These are phyloP conservation scores for Xerocomellus dryophilus DNA, from an alignment of 768 basidiomycete species.

Conservation along the genomic window DNA sequence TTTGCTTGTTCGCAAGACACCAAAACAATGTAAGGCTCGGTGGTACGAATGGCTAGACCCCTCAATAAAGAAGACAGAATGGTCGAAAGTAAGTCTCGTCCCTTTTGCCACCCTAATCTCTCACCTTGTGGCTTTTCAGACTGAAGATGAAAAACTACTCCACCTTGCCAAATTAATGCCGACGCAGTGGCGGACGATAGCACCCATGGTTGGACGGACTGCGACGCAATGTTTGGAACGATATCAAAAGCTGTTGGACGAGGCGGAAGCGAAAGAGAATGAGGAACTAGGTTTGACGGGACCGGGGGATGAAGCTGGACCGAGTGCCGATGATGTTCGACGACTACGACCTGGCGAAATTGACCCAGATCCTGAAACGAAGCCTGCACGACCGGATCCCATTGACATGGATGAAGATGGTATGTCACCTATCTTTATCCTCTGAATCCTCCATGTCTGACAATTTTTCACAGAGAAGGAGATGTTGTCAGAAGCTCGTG, in stretches of 20 bases:
- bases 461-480: slow-evolving; percentile 75
- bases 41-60: slow-evolving; percentile 99
- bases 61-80: slow-evolving; percentile 99
- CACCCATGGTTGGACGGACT: slow-evolving; percentile 96
- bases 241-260: slow-evolving; percentile 96
- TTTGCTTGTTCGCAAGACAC: slow-evolving; percentile 94
- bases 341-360: slow-evolving; percentile 92
- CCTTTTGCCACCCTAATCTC: neutral
- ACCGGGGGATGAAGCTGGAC: slow-evolving; percentile 72
- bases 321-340: slow-evolving; percentile 90
- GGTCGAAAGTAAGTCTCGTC: slow-evolving; percentile 76
- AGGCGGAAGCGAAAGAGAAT: slow-evolving; percentile 94
- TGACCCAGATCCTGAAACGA: slow-evolving; percentile 98
- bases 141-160: slow-evolving; percentile 96
- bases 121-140: slow-evolving; percentile 42
- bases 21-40: slow-evolving; percentile 98
- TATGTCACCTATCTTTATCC: slow-evolving; percentile 32
- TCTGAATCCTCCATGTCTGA: neutral
- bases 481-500: slow-evolving; percentile 98
- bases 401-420: slow-evolving; percentile 99
- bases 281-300: slow-evolving; percentile 91
- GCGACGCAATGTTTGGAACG: slow-evolving; percentile 97
- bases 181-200: slow-evolving; percentile 99
- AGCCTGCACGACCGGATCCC: slow-evolving; percentile 96
- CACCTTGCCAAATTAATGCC: slow-evolving; percentile 99